A percentile compares a stretch with the other conserved stretches of the same genome.
Conservation (phyloP, 768 basidiomycete genomes). For the Rhizopogon rudus region DNA sequence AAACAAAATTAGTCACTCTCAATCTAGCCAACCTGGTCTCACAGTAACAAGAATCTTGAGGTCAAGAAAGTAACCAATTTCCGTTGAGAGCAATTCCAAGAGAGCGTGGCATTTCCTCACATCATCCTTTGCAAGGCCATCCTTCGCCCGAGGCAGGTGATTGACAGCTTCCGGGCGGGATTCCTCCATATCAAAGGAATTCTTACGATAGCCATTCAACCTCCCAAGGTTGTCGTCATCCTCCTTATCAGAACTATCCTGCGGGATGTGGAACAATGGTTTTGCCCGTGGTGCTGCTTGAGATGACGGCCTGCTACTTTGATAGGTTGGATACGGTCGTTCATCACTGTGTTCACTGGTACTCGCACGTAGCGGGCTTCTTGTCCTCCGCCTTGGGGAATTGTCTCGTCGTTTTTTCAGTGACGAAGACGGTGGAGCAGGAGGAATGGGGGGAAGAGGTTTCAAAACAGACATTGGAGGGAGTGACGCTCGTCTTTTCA, state of each 20-base stretch:
- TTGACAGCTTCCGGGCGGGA: neutral
- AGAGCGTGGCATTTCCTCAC: constrained; percentile 67
- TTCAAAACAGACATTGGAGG: constrained; percentile 27
- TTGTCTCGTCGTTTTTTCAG: neutral
- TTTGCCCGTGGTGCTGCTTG: neutral
- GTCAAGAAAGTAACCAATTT: constrained; percentile 77
- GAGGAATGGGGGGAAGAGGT: constrained; percentile 8
- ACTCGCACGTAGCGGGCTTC: neutral
- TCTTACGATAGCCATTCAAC: neutral
- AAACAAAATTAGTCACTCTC: neutral
- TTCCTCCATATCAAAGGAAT: neutral
- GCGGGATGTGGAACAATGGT: constrained; percentile 12
- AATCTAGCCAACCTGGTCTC: constrained; percentile 3
- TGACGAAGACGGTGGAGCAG: neutral
- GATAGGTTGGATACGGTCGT: neutral
- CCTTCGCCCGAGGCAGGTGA: neutral
- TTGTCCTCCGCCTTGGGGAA: neutral
- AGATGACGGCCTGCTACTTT: neutral
- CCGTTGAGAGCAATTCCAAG: constrained; percentile 80
- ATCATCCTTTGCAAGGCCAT: constrained; percentile 34
- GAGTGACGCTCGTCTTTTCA: constrained; percentile 38
- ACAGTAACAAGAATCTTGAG: constrained; percentile 74
- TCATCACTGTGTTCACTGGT: neutral
- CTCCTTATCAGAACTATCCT: constrained; percentile 16
- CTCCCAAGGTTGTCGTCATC: constrained; percentile 2